Evolutionary conservation across 2,329 filamentous ascomycete genomes (phyloP), one percentile per base, ranked within the genome.

Genomic region (Lasiodiplodia sp.): DNA sequence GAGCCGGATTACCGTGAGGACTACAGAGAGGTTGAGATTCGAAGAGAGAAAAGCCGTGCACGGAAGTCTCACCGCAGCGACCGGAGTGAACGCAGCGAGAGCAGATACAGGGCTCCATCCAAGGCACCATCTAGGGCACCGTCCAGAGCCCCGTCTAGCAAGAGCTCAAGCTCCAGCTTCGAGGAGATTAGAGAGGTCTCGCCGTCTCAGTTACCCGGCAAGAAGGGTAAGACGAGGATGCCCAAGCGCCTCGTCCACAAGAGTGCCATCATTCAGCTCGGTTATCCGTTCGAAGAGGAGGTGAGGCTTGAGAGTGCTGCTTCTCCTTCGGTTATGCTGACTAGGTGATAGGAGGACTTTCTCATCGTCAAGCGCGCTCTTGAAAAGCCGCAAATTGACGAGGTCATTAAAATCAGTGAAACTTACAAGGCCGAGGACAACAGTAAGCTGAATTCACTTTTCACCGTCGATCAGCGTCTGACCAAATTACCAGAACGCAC

Each of bases 381-480:
- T 5, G 92, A 93, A 18, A 94, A 96, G 74, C 89, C 95, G 21
- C 93, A 97, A 74, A 97, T 97, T 71, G 94, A 97, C 73, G 92
- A 96, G 75, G 86, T 97, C 55, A 91, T 97, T 74, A 91, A 89
- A 74, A 84, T 94, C 62, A 96, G 93, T 79, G 92, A 94, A 75
- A 89, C 91, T 38, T 94, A 93, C 80, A 83, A 83, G 76, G 14
- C n/a, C 7, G 66, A 68, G 47, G 81, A 82, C 63, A 77, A 74
- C 62, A 78, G 82, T 83, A 75, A 66, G 81, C 40, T 23, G 4
- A 49, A 11, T 28, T 21, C 18, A 0, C 28, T 16, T 52, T 73
- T 21, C 21, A 12, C 31, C 18, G 18, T 69, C 73, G 57, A 71
- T 73, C 56, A 2, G 62, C 57, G 78, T 78, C 79, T 78, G 55